Percentiles rank a stretch among this genome's conserved stretches.
phyloP scores from a whole-genome alignment of 139 green algal species.

The Chlamydomonas sp. region DNA sequence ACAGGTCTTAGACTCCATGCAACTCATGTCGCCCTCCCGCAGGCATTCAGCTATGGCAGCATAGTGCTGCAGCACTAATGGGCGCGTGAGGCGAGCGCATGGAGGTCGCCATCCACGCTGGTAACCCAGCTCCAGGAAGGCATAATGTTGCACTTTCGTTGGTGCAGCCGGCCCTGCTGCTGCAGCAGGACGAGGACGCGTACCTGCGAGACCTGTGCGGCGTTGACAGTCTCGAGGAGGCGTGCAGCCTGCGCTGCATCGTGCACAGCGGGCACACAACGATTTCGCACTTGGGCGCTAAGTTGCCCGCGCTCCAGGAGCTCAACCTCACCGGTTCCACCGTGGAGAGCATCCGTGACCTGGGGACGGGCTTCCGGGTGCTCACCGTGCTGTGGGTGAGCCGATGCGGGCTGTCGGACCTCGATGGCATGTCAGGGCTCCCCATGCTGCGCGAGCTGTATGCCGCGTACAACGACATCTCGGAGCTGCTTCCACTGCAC shows the following conservation, averaged over 20 bases:
- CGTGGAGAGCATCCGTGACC: slow-evolving; percentile 34
- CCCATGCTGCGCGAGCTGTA: slow-evolving; percentile 43
- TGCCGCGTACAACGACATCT: slow-evolving; percentile 39
- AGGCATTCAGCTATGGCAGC: no score
- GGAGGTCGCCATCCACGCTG: no score
- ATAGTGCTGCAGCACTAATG: no score
- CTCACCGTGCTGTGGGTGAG: slow-evolving; percentile 37
- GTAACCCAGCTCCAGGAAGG: no score
- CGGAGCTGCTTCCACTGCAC: slow-evolving; percentile 30
- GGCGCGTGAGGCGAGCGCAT: no score
- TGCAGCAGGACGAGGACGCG: slow-evolving; percentile 22
- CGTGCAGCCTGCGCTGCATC: slow-evolving; percentile 14
- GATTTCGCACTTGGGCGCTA: slow-evolving; percentile 30
- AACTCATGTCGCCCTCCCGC: no score
- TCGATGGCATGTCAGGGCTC: slow-evolving; percentile 27
- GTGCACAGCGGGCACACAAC: slow-evolving; percentile 26
- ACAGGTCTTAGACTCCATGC: no score
- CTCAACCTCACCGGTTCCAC: slow-evolving; percentile 40
- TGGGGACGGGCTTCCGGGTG: slow-evolving; percentile 36
- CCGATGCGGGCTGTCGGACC: slow-evolving; percentile 20
- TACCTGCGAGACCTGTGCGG: slow-evolving; percentile 32
- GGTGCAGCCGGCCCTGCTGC: no score
- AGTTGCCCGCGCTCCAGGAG: slow-evolving; percentile 34
- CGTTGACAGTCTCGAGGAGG: slow-evolving; percentile 22
- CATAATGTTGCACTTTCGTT: no score